A percentile compares a stretch with the other conserved stretches of the same genome.
Evolutionary conservation across 2,329 filamentous ascomycete species (phyloP).

Genomic region (Didymosphaeria variabile): DNA sequence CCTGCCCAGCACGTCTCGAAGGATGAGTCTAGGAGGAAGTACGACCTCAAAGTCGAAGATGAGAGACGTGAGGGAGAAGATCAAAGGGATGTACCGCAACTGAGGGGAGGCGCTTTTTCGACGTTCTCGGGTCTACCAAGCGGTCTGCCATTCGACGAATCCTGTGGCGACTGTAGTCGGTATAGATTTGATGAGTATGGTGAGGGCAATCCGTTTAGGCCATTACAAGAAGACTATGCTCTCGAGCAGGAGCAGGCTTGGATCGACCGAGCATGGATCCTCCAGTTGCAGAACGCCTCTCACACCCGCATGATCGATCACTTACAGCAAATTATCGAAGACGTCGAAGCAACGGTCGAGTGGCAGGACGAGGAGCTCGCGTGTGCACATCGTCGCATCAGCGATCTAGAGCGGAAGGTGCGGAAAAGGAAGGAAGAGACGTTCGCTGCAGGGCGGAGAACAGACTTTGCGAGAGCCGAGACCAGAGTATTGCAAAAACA

Average conservation of each 20-base stretch:
- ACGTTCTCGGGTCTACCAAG: background rate
- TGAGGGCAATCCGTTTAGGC: background rate
- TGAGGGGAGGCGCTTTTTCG: constrained; percentile 9
- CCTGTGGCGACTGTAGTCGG: background rate
- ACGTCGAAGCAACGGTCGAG: constrained; percentile 12
- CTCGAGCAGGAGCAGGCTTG: background rate
- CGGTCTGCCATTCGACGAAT: background rate
- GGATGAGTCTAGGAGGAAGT: background rate
- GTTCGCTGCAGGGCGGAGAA: background rate
- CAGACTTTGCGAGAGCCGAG: background rate
- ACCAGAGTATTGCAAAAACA: background rate
- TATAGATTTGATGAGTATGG: background rate
- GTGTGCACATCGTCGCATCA: constrained; percentile 7
- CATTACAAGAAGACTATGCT: background rate
- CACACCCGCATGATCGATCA: constrained; percentile 8
- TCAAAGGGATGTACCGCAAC: background rate
- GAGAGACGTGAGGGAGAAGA: background rate
- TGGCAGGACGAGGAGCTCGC: constrained; percentile 15
- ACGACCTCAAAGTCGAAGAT: background rate
- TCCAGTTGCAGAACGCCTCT: constrained; percentile 13
- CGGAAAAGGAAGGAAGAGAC: background rate
- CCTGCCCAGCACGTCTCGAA: background rate
- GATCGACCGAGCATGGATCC: constrained; percentile 10
- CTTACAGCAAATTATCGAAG: constrained; percentile 10
- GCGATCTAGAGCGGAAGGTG: constrained; percentile 4